Conservation (phyloP, 2,329 filamentous ascomycete genomes). For the Fusarium sublunatum region DNA sequence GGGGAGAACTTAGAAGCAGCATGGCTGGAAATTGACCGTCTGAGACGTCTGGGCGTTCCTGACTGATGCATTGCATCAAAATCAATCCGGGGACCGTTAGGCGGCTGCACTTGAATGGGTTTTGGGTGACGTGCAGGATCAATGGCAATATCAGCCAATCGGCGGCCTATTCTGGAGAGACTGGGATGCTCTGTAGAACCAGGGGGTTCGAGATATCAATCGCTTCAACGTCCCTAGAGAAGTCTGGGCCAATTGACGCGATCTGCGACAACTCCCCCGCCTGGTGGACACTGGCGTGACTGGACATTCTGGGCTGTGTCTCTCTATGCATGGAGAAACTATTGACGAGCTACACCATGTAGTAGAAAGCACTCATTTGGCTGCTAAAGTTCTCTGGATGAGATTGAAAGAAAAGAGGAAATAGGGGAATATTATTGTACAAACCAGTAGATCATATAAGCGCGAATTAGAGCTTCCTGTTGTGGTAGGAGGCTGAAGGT, state of each 20-base stretch:
- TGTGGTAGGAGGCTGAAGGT: conserved; percentile 13
- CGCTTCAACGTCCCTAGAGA: conserved; percentile 14
- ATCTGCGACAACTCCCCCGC: conserved; percentile 16
- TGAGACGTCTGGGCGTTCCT: conserved; percentile 28
- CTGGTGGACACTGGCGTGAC: conserved; percentile 1
- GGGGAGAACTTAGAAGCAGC: not conserved
- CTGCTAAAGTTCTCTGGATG: conserved; percentile 1
- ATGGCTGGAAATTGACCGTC: conserved; percentile 13
- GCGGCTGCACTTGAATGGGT: conserved; percentile 35
- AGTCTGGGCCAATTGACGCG: conserved; percentile 5
- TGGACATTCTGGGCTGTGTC: not conserved
- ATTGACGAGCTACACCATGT: not conserved
- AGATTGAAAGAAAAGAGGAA: not conserved
- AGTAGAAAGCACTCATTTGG: not conserved
- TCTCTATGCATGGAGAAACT: not conserved
- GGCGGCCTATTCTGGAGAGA: conserved; percentile 20
- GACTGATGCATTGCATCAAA: conserved; percentile 32
- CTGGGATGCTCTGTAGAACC: conserved; percentile 29
- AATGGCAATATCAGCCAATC: conserved; percentile 38
- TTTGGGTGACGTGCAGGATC: conserved; percentile 43
- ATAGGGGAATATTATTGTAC: not conserved
- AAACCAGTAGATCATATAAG: not conserved
- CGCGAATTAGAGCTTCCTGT: conserved; percentile 20
- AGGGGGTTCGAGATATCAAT: conserved; percentile 35
- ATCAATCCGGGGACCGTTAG: conserved; percentile 36